These are phyloP conservation scores for Mycosarcoma mackinlayi DNA, from an alignment of 1,284 basidiomycete genomes.

Conservation along the genomic window DNA sequence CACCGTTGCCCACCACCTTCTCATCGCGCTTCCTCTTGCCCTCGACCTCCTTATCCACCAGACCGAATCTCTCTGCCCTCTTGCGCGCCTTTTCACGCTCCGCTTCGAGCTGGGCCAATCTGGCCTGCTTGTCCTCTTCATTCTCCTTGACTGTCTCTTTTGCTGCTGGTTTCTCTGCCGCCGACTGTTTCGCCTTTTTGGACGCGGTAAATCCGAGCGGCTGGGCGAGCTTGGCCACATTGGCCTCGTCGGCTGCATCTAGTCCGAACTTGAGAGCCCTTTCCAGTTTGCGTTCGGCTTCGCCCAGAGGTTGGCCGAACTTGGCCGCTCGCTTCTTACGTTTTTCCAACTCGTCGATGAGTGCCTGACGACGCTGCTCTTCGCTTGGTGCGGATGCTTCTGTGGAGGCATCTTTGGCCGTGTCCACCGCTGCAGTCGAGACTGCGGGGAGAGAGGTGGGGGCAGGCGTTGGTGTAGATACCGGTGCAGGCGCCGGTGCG, in stretches of 20 bases:
- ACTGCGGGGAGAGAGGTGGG: slow-evolving; percentile 8
- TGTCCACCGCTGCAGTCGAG: slow-evolving; percentile 1
- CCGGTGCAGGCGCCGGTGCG: neutral
- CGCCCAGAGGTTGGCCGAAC: slow-evolving; percentile 58
- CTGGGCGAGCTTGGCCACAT: slow-evolving; percentile 28
- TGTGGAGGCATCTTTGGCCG: neutral
- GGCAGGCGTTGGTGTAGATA: neutral
- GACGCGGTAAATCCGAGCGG: slow-evolving; percentile 14
- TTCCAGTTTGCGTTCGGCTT: slow-evolving; percentile 59
- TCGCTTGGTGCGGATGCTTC: slow-evolving; percentile 6
- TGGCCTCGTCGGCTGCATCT: slow-evolving; percentile 30
- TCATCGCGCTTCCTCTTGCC: slow-evolving; percentile 42
- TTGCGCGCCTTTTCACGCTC: slow-evolving; percentile 50
- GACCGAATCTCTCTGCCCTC: slow-evolving; percentile 59
- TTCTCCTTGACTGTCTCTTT: slow-evolving; percentile 15
- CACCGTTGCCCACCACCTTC: neutral
- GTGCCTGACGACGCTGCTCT: slow-evolving; percentile 42
- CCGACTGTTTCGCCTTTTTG: slow-evolving; percentile 1
- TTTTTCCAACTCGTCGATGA: slow-evolving; percentile 61
- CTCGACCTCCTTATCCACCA: slow-evolving; percentile 13
- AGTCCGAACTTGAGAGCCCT: slow-evolving; percentile 62
- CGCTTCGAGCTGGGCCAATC: slow-evolving; percentile 26
- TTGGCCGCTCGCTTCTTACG: slow-evolving; percentile 60
- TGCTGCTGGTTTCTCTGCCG: neutral
- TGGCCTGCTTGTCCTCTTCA: slow-evolving; percentile 38